These are phyloP conservation scores for Odontarrhena argentea DNA, from an alignment of 345 rosid genomes.

Conservation along the genomic window DNA sequence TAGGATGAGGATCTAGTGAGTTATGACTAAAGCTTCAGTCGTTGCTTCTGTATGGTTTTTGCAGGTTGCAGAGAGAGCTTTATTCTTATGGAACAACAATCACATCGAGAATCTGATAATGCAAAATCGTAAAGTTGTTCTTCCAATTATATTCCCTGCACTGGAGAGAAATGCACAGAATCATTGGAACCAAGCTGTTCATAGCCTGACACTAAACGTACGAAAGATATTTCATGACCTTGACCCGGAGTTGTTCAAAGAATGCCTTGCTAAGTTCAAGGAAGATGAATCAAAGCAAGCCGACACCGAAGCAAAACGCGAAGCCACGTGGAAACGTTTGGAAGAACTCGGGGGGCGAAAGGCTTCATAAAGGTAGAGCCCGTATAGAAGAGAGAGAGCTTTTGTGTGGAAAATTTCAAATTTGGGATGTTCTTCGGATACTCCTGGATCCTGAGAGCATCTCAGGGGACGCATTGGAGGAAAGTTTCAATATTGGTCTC, in stretches of 20 bases:
- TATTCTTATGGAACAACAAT: slow-evolving; percentile 74
- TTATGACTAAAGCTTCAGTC: slow-evolving; percentile 3
- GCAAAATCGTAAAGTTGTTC: slow-evolving; percentile 62
- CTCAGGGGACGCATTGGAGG: slow-evolving; percentile 25
- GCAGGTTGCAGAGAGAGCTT: slow-evolving; percentile 78
- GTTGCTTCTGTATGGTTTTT: slow-evolving; percentile 29
- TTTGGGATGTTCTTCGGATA: slow-evolving; percentile 23
- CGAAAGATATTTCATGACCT: slow-evolving; percentile 64
- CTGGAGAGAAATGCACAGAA: slow-evolving; percentile 62
- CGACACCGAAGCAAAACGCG: slow-evolving; percentile 53
- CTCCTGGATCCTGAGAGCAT: slow-evolving; percentile 31
- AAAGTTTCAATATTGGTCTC: slow-evolving; percentile 28
- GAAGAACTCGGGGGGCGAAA: slow-evolving; percentile 55
- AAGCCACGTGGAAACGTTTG: slow-evolving; percentile 65
- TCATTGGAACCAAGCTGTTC: slow-evolving; percentile 81
- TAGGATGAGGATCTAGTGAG: slow-evolving; percentile 20
- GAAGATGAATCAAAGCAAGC: slow-evolving; percentile 57
- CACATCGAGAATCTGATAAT: slow-evolving; percentile 69
- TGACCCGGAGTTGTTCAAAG: slow-evolving; percentile 65
- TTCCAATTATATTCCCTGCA: slow-evolving; percentile 67
- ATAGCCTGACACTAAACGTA: slow-evolving; percentile 65
- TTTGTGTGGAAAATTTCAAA: slow-evolving; percentile 19
- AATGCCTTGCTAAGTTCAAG: slow-evolving; percentile 56
- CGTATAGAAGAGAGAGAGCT: slow-evolving; percentile 25
- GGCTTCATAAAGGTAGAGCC: slow-evolving; percentile 34